Percentiles rank a stretch among this genome's conserved stretches.
These are phyloP conservation scores for Suhomyces terraborum DNA, from an alignment of 1,139 yeast genomes.

Conservation along the genomic window DNA sequence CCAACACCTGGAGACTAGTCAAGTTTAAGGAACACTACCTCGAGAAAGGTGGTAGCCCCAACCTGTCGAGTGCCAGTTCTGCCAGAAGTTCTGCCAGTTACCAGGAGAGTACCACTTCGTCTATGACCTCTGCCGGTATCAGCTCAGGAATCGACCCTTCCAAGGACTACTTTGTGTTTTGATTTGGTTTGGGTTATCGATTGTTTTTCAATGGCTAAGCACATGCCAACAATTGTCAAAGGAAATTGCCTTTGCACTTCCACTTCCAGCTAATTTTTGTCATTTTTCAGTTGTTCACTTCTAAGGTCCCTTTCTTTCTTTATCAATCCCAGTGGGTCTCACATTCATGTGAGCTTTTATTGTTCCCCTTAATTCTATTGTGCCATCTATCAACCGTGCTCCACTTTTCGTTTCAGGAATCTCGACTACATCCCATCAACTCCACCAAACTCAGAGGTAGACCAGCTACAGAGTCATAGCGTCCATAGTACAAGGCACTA, in stretches of 20 bases:
- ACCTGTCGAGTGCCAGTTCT: constrained; percentile 18
- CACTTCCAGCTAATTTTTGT: too few relatives aligned
- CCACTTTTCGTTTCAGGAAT: too few relatives aligned
- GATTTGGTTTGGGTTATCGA: neutral
- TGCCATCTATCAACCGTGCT: neutral
- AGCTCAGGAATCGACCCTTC: constrained; percentile 1
- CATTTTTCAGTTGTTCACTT: too few relatives aligned
- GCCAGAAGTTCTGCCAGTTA: constrained; percentile 5
- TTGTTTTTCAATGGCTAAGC: too few relatives aligned
- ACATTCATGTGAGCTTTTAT: too few relatives aligned
- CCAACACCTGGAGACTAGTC: constrained; percentile 40
- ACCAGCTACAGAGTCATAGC: too few relatives aligned
- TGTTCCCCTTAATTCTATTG: neutral
- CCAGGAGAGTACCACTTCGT: neutral
- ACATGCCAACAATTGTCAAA: too few relatives aligned
- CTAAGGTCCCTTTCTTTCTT: too few relatives aligned
- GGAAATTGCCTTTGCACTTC: too few relatives aligned
- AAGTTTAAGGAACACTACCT: constrained; percentile 35
- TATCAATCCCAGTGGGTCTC: too few relatives aligned
- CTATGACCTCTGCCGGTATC: neutral
- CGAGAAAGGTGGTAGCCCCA: constrained; percentile 20
- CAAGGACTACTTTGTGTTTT: constrained; percentile 9
- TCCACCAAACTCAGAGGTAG: neutral
- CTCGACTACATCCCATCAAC: too few relatives aligned
- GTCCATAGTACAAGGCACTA: too few relatives aligned